A percentile compares a stretch with the other conserved stretches of the same genome.
Evolutionary conservation across 2,329 filamentous ascomycete species (phyloP).

Genomic region (Fusarium brevicatenulatum): DNA sequence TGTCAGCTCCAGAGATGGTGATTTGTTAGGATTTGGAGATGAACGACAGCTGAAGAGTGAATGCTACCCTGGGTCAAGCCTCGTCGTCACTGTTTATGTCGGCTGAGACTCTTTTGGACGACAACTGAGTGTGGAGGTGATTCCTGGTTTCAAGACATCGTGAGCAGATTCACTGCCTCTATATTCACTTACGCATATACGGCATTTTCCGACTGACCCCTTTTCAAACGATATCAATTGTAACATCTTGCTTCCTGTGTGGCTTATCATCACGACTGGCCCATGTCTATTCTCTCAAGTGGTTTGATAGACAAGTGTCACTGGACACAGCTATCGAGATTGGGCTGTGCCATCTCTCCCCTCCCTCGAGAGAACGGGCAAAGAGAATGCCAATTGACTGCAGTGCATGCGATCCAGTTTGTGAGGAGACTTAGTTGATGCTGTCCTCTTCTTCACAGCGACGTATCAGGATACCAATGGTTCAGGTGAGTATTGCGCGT

Average conservation of each 20-base stretch:
- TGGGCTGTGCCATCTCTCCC: not conserved
- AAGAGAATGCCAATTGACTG: not conserved
- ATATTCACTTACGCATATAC: too few species aligned
- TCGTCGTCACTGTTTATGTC: not conserved
- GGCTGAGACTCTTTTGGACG: not conserved
- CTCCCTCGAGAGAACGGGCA: not conserved
- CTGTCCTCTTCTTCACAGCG: not conserved
- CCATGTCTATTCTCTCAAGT: not conserved
- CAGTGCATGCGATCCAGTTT: not conserved
- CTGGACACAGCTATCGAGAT: not conserved
- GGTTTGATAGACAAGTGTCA: too few species aligned
- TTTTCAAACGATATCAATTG: not conserved
- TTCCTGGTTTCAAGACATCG: not conserved
- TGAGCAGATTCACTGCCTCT: not conserved
- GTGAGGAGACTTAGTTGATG: not conserved
- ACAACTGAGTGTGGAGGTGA: not conserved
- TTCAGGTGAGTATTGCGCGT: rapidly evolving
- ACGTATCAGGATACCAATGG: not conserved
- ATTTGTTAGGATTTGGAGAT: not conserved
- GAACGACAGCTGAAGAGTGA: not conserved
- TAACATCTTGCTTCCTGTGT: not conserved
- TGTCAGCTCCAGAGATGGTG: not conserved
- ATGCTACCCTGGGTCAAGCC: not conserved
- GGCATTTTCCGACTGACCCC: rapidly evolving
- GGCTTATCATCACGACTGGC: too few species aligned